Evolutionary conservation across 768 basidiomycete genomes (phyloP), one percentile per base, ranked within the genome.

Genomic region (Phallus indusiatus): DNA sequence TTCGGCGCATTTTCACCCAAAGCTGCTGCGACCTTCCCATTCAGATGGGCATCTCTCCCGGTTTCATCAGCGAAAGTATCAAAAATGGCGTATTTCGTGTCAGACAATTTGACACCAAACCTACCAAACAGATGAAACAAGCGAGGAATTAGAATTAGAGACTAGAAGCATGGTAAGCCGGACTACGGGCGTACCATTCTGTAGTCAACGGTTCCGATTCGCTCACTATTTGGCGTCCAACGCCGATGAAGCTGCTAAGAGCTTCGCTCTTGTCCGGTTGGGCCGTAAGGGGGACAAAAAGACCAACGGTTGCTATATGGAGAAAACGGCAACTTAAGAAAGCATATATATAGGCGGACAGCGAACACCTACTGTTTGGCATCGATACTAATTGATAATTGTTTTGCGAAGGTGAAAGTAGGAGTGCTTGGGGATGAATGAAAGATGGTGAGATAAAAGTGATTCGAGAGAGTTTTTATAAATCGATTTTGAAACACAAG

Each of bases 51-150:
- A 10, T 62, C 54, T 12, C 74, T 69, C 4, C 71, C 74, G 20
- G 62, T 60, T 54, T 72, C 69, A 10, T 66, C 64, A 2, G 68
- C 67, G 67, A 75, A 75, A 9, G 74, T 73, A 64, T 75, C 74
- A 68, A 76, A 73, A 62, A 74, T 70, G 47, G 69, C 55, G 37
- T 67, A 60, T 50, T 64, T 53, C 34, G 62, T 59, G 47, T 60
- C 62, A 33, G 62, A 61, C 60, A 70, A 70, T 57, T 70, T 72
- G 34, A 73, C 55, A 6, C 69, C 74, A 61, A 35, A 59, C 57
- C 57, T 59, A 48, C 17, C 12, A 11, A 33, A 5, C 18, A 20
- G 11, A 11, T 22, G 1, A 17, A 59, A 17, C 47, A 57, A 21
- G 33, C 21, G 4, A 14, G 18, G 5, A 3, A 34, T 35, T 36